A percentile compares a stretch with the other conserved stretches of the same genome.
phyloP scores from a whole-genome alignment of 116 monocot genomes.

The Posidonia oceanica region DNA sequence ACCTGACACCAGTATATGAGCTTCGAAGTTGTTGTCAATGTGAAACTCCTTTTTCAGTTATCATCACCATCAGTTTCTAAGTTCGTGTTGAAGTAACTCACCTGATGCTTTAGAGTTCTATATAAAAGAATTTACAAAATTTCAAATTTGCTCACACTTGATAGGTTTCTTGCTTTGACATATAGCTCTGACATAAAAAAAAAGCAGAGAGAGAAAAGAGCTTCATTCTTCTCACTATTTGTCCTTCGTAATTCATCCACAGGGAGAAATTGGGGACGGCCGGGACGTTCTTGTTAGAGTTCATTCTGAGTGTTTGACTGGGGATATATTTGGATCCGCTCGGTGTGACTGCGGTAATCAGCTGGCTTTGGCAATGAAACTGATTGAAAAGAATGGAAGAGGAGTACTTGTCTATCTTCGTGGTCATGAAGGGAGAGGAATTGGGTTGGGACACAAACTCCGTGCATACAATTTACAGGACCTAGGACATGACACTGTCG shows the following conservation, averaged over 20 bases:
- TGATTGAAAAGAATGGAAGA: conserved; percentile 70
- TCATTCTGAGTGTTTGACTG: conserved; percentile 84
- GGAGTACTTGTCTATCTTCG: conserved; percentile 87
- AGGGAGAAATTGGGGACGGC: conserved; percentile 76
- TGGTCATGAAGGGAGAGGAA: conserved; percentile 91
- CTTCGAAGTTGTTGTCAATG: no score
- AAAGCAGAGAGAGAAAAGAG: no score
- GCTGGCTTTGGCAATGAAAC: conserved; percentile 52
- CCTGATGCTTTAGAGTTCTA: no score
- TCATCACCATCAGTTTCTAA: no score
- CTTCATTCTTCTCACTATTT: background rate
- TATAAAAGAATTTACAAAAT: no score
- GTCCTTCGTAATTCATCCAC: background rate
- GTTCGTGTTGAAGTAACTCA: no score
- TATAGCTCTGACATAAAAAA: no score
- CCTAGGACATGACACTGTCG: conserved; percentile 70
- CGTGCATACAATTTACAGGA: conserved; percentile 90
- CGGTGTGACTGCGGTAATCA: conserved; percentile 86
- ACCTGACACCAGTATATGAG: no score
- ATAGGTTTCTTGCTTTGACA: no score
- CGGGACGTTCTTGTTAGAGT: conserved; percentile 72
- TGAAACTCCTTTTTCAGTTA: no score
- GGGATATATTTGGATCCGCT: conserved; percentile 72
- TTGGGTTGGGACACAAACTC: conserved; percentile 78
- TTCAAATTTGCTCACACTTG: no score